Percentiles rank a stretch among this genome's conserved stretches.
These are phyloP conservation scores for Botrytis galanthina DNA, from an alignment of 2,329 filamentous ascomycete species.

Conservation along the genomic window DNA sequence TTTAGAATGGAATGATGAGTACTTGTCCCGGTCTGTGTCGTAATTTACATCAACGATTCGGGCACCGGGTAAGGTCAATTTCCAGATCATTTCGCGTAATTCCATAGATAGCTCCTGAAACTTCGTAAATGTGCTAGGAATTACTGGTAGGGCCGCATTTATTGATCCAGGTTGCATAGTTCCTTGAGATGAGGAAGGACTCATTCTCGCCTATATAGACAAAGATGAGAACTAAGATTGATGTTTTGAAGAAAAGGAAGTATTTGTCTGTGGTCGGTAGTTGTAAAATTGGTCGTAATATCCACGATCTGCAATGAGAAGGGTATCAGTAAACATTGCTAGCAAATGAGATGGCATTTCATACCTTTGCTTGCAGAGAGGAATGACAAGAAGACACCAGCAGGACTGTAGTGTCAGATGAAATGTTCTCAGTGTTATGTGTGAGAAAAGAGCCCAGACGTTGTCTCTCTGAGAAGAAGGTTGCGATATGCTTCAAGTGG, in stretches of 20 bases:
- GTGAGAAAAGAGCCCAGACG: background rate
- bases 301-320: background rate
- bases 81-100: background rate
- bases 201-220: background rate
- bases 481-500: background rate
- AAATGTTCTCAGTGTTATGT: background rate
- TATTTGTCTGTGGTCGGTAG: background rate
- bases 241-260: background rate
- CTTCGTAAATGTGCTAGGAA: background rate
- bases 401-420: background rate
- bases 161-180: too few relatives aligned
- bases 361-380: background rate
- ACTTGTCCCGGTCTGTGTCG: slow-evolving; percentile 9
- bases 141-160: background rate
- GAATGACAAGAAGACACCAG: background rate
- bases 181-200: background rate
- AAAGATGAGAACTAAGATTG: background rate
- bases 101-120: background rate
- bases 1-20: background rate
- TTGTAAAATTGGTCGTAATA: background rate
- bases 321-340: background rate
- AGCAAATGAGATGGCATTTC: background rate
- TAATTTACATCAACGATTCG: slow-evolving; percentile 14
- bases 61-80: background rate
- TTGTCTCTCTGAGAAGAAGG: background rate